Conservation (phyloP, 73 alveolate genomes). For the Stentor roeselii region DNA sequence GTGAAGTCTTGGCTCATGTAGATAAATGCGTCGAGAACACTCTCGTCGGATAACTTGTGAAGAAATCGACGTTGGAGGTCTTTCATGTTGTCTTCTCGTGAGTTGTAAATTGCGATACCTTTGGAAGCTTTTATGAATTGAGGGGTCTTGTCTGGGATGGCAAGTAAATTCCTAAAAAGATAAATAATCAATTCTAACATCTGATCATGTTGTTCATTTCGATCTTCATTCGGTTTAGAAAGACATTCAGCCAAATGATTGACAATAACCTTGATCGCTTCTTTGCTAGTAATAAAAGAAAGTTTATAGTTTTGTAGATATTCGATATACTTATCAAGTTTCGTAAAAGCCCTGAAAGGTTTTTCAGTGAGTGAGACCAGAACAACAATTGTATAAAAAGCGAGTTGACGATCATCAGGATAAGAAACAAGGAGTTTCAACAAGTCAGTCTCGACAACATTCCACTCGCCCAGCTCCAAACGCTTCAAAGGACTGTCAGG, state of each 20-base stretch:
- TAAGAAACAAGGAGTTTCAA: constrained; percentile 66
- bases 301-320: constrained; percentile 54
- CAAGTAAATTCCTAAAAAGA: constrained; percentile 56
- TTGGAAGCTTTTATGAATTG: constrained; percentile 23
- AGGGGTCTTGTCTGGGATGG: constrained; percentile 53
- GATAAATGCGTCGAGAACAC: constrained; percentile 62
- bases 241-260: constrained; percentile 67
- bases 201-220: constrained; percentile 59
- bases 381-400: constrained; percentile 55
- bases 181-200: constrained; percentile 68
- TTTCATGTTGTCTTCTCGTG: constrained; percentile 28
- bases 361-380: constrained; percentile 57
- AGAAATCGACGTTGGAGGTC: constrained; percentile 45
- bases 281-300: constrained; percentile 41
- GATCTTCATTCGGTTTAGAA: constrained; percentile 33
- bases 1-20: constrained; percentile 67
- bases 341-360: constrained; percentile 33
- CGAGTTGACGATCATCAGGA: constrained; percentile 60
- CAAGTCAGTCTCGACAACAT: constrained; percentile 58
- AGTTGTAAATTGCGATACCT: constrained; percentile 30
- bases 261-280: constrained; percentile 45
- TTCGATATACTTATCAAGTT: constrained; percentile 31
- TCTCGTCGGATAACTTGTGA: constrained; percentile 34
- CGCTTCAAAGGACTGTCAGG: constrained; percentile 63
- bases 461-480: constrained; percentile 58